These are phyloP conservation scores for Jatropha podagrica DNA, from an alignment of 441 rosid species.

Conservation along the genomic window DNA sequence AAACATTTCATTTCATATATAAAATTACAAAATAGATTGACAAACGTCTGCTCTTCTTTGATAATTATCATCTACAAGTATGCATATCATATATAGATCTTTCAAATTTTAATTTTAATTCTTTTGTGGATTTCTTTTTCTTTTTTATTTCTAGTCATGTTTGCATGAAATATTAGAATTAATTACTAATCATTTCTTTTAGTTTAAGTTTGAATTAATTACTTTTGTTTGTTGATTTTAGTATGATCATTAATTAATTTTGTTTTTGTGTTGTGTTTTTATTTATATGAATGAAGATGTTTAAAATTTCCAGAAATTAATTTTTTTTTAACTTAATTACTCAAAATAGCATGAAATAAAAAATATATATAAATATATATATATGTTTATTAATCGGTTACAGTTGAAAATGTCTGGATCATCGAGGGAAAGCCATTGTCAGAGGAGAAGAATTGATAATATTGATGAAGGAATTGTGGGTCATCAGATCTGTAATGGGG, in stretches of 20 bases:
- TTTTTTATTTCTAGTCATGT: neutral
- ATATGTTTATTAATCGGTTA: neutral
- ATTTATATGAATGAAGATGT: neutral
- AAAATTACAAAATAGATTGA: neutral
- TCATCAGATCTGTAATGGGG: neutral
- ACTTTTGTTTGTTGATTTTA: too few relatives aligned
- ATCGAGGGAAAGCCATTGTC: neutral
- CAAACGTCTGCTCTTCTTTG: neutral
- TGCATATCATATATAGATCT: neutral
- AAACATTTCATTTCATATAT: neutral
- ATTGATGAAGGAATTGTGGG: neutral
- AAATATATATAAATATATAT: too few relatives aligned
- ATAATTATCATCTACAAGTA: neutral
- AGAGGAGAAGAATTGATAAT: neutral
- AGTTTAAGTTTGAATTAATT: too few relatives aligned
- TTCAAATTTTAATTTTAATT: neutral
- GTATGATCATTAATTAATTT: too few relatives aligned
- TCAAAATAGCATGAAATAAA: neutral
- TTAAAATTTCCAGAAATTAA: neutral
- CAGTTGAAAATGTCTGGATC: conserved; percentile 15
- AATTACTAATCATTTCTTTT: neutral
- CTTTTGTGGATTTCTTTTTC: neutral
- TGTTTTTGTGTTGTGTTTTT: too few relatives aligned
- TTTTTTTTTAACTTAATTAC: neutral
- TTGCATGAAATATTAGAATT: neutral